A percentile compares a stretch with the other conserved stretches of the same genome.
phyloP scores from a whole-genome alignment of 371 early-diverging fungal species.

The Mortierella sp. region DNA sequence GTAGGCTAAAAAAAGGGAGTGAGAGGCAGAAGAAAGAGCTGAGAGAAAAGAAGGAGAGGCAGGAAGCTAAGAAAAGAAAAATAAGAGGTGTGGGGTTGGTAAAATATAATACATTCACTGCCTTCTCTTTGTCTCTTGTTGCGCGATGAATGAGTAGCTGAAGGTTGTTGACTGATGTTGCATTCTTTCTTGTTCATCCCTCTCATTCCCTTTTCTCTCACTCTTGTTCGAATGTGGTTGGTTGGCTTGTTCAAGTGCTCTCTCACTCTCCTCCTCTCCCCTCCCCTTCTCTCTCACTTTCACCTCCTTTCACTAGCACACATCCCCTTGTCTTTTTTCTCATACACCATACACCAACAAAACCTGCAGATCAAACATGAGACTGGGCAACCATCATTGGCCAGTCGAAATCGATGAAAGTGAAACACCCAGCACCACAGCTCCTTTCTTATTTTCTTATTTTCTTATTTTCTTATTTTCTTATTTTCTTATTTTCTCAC shows the following conservation, averaged over 20 bases:
- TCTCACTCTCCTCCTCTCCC: neutral
- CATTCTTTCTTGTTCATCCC: neutral
- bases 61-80: neutral
- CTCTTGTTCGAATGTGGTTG: neutral
- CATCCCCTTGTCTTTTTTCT: neutral
- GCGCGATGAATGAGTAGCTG: neutral
- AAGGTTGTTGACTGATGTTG: neutral
- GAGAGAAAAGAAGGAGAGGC: neutral
- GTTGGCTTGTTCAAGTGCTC: neutral
- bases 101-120: neutral
- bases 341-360: neutral
- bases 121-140: neutral
- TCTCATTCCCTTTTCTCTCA: neutral
- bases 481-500: too few relatives aligned
- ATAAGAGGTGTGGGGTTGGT: neutral
- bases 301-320: too few relatives aligned
- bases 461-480: too few relatives aligned
- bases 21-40: neutral
- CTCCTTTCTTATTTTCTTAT: too few relatives aligned
- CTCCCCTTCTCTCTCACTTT: neutral
- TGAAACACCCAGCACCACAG: conserved; percentile 1
- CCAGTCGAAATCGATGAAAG: neutral
- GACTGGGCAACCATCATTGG: too few relatives aligned
- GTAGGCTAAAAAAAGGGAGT: neutral
- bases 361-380: neutral